These are phyloP conservation scores for Pisolithus sp. DNA, from an alignment of 768 basidiomycete species.

Conservation along the genomic window DNA sequence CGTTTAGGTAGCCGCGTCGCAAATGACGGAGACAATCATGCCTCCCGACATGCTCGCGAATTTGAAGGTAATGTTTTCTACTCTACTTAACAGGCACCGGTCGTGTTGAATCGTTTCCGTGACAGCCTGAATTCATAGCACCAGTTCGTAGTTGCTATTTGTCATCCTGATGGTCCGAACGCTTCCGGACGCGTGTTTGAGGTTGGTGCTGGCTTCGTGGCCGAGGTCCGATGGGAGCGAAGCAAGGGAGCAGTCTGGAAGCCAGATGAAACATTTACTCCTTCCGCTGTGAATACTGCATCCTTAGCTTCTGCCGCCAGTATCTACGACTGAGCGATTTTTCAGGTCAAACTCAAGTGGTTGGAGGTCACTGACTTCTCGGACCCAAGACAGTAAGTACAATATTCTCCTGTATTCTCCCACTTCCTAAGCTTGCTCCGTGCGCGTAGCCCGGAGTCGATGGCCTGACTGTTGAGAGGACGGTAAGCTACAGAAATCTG, in stretches of 20 bases:
- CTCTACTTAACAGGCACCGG: background rate
- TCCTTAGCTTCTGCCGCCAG: background rate
- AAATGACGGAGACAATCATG: slow-evolving; percentile 95
- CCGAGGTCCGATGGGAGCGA: slow-evolving; percentile 91
- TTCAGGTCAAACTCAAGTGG: slow-evolving; percentile 80
- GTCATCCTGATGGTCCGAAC: slow-evolving; percentile 77
- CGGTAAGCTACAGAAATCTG: slow-evolving; percentile 30
- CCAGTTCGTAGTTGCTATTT: slow-evolving; percentile 87
- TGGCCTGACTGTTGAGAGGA: slow-evolving; percentile 58
- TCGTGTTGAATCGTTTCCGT: background rate
- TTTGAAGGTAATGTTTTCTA: slow-evolving; percentile 46
- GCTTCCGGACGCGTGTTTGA: slow-evolving; percentile 84
- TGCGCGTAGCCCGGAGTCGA: slow-evolving; percentile 49
- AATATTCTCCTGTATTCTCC: background rate
- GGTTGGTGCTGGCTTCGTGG: slow-evolving; percentile 86
- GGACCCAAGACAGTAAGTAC: slow-evolving; percentile 58
- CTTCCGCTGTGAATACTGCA: slow-evolving; percentile 66
- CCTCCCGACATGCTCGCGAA: slow-evolving; percentile 91
- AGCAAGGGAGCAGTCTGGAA: slow-evolving; percentile 84
- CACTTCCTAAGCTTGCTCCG: slow-evolving; percentile 9
- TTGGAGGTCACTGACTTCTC: slow-evolving; percentile 73
- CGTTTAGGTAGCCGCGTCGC: slow-evolving; percentile 82
- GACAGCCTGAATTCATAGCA: slow-evolving; percentile 79
- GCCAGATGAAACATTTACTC: slow-evolving; percentile 86
- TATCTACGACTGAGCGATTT: background rate